Evolutionary conservation across 345 rosid genomes (phyloP).

Genomic region (Eucalyptus cloeziana): DNA sequence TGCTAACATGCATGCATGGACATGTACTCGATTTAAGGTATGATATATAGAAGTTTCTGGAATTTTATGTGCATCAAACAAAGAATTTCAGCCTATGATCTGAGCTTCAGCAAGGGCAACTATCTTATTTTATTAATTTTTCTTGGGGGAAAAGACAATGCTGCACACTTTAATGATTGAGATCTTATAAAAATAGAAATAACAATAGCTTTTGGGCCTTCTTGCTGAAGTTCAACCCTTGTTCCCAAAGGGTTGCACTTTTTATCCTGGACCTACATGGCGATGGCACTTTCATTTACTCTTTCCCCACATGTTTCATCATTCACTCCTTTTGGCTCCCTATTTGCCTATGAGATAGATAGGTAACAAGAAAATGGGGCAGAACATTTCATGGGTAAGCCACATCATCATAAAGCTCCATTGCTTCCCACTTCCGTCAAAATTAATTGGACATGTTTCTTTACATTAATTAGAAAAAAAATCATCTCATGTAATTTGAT

Average conservation of each 20-base stretch:
- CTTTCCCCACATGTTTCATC: not conserved
- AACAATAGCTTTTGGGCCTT: not conserved
- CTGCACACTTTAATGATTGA: not conserved
- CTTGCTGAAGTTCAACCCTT: not conserved
- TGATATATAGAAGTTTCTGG: not conserved
- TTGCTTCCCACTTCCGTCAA: not conserved
- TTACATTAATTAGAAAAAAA: not conserved
- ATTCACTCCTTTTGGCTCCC: not conserved
- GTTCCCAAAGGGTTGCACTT: not conserved
- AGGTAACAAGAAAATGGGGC: not conserved
- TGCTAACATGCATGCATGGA: not conserved
- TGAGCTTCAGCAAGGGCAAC: not conserved
- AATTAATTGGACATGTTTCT: not conserved
- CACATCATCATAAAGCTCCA: not conserved
- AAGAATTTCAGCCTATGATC: not conserved
- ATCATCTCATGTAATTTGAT: not conserved
- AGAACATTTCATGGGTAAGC: not conserved
- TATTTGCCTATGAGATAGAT: not conserved
- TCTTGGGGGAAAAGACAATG: no score
- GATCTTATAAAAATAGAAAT: not conserved
- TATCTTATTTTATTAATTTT: not conserved
- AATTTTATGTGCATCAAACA: not conserved
- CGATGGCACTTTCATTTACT: not conserved
- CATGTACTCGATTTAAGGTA: not conserved
- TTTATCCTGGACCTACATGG: not conserved